Evolutionary conservation across 306 rosid genomes (phyloP).

Genomic region (Lagenaria siceraria): DNA sequence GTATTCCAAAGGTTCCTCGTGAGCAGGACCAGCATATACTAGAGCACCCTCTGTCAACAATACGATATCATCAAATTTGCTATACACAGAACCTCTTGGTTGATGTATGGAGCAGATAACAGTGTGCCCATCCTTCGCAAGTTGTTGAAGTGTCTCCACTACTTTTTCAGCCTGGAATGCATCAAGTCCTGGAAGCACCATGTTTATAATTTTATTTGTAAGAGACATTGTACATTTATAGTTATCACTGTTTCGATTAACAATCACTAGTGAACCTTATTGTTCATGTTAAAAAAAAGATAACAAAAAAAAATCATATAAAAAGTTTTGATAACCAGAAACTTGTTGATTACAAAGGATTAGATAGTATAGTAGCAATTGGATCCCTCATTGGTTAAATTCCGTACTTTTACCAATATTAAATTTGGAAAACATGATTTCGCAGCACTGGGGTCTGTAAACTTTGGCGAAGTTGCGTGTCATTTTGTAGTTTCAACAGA

Average conservation of each 20-base stretch:
- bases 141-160: slow-evolving; percentile 75
- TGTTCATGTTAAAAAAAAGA: neutral
- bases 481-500: neutral
- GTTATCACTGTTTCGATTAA: neutral
- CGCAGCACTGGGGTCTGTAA: neutral
- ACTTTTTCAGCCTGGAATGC: slow-evolving; percentile 97
- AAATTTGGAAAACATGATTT: neutral
- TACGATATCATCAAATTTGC: slow-evolving; percentile 74
- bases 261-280: neutral
- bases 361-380: neutral
- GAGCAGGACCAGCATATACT: slow-evolving; percentile 86
- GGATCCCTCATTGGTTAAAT: neutral
- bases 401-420: neutral
- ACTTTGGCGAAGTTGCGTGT: neutral
- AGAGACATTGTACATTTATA: neutral
- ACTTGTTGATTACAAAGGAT: neutral
- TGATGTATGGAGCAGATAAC: slow-evolving; percentile 92
- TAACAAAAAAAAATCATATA: no score
- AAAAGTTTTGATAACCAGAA: neutral
- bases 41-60: slow-evolving; percentile 82
- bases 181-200: slow-evolving; percentile 66
- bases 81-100: slow-evolving; percentile 84
- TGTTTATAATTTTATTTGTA: neutral
- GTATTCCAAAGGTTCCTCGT: slow-evolving; percentile 52
- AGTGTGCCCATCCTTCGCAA: slow-evolving; percentile 88